Conservation (phyloP, 2,329 filamentous ascomycete genomes). For the Byssothecium circinans region DNA sequence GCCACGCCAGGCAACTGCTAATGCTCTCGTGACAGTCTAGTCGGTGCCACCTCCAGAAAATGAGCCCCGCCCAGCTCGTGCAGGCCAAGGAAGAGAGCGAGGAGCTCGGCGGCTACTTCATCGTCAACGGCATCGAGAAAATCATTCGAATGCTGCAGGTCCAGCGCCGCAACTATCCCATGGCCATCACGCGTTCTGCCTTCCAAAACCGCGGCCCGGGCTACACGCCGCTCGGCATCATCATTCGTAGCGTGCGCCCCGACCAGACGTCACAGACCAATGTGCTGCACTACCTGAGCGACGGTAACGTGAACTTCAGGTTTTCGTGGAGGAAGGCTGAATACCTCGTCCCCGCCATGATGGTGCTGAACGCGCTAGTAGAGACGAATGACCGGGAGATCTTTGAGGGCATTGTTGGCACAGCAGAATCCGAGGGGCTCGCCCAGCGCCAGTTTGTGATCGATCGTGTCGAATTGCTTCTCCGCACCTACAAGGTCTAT, state of each 20-base stretch:
- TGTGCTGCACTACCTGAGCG: constrained; percentile 90
- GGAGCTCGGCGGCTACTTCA: constrained; percentile 93
- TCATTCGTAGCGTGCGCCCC: constrained; percentile 88
- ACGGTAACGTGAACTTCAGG: constrained; percentile 94
- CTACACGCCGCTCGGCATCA: constrained; percentile 88
- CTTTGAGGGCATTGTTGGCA: constrained; percentile 87
- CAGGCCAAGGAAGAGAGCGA: constrained; percentile 91
- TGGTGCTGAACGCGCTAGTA: constrained; percentile 91
- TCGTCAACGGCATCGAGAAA: constrained; percentile 97
- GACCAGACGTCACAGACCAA: constrained; percentile 98
- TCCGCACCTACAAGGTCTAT: constrained; percentile 93
- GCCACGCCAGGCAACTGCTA: constrained; percentile 21
- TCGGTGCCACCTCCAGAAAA: constrained; percentile 84
- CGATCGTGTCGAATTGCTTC: constrained; percentile 86
- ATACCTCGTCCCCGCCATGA: constrained; percentile 92
- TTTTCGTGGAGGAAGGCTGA: constrained; percentile 99
- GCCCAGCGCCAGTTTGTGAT: constrained; percentile 87
- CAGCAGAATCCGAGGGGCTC: constrained; percentile 72
- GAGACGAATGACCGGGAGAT: constrained; percentile 97
- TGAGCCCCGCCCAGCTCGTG: constrained; percentile 80
- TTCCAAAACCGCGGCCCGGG: constrained; percentile 84
- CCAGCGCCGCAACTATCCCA: constrained; percentile 88
- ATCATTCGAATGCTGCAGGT: constrained; percentile 90
- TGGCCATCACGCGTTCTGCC: constrained; percentile 89
- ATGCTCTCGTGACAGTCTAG: constrained; percentile 65